Conservation (phyloP, 345 rosid species). For the Sisymbrium irio region DNA sequence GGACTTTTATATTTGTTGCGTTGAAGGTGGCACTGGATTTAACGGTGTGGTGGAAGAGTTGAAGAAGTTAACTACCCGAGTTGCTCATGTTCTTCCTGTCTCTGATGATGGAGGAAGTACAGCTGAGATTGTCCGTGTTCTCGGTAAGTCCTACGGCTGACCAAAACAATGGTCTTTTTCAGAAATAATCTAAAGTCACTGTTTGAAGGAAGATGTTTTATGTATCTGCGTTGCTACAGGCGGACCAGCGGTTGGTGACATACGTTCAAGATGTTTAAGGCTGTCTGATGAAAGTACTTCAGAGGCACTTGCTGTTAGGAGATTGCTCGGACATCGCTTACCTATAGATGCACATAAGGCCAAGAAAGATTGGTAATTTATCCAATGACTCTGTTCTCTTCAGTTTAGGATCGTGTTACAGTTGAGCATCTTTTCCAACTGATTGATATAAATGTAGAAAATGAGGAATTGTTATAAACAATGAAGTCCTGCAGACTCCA, state of each 20-base stretch:
- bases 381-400: not conserved
- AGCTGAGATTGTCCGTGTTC: constrained; percentile 96
- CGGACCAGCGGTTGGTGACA: constrained; percentile 98
- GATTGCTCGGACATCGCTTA: constrained; percentile 87
- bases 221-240: constrained; percentile 40
- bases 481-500: not conserved
- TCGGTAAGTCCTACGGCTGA: constrained; percentile 43
- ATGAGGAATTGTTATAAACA: not conserved
- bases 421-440: not conserved
- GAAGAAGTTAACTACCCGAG: constrained; percentile 74
- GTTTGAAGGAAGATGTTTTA: not conserved
- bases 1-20: not conserved
- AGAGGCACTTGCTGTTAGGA: constrained; percentile 89
- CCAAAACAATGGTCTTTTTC: not conserved
- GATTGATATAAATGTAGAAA: not conserved
- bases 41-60: constrained; percentile 93
- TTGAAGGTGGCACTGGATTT: constrained; percentile 86
- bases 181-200: not conserved
- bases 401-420: not conserved
- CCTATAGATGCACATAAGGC: constrained; percentile 45
- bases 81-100: constrained; percentile 91
- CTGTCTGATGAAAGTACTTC: constrained; percentile 80
- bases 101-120: constrained; percentile 98
- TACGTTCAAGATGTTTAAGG: constrained; percentile 91
- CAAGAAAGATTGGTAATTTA: constrained; percentile 77